A percentile compares a stretch with the other conserved stretches of the same genome.
Conservation (phyloP, 345 rosid species). For the Bretschneidera sinensis region DNA sequence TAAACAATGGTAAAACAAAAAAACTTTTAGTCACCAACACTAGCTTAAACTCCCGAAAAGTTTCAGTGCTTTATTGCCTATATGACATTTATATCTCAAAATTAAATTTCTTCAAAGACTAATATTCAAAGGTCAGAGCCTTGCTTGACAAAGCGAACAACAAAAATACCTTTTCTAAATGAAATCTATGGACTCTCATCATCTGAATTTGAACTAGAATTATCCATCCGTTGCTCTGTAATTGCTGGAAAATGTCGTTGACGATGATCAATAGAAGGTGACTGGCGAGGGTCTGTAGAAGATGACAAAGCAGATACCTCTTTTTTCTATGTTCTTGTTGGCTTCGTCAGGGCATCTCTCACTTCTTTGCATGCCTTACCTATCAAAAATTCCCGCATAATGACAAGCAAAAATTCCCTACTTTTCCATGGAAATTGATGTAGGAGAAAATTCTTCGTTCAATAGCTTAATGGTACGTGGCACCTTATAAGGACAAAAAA, state of each 20-base stretch:
- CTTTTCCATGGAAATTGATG: slow-evolving; percentile 96
- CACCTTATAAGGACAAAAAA: no score
- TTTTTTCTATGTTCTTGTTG: slow-evolving; percentile 42
- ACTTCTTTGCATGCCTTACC: slow-evolving; percentile 86
- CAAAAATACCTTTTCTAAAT: background rate
- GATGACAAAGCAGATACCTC: slow-evolving; percentile 46
- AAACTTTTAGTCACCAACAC: background rate
- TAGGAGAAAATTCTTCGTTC: no score
- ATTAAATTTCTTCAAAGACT: background rate
- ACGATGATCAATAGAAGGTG: slow-evolving; percentile 46
- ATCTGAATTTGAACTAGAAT: slow-evolving; percentile 61
- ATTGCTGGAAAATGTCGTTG: slow-evolving; percentile 73
- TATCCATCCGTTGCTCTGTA: slow-evolving; percentile 44
- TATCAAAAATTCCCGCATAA: slow-evolving; percentile 79
- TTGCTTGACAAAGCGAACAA: no score
- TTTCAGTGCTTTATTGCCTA: no score
- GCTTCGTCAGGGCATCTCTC: slow-evolving; percentile 47
- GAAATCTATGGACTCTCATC: slow-evolving; percentile 27
- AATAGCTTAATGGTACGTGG: no score
- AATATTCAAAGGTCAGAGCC: no score
- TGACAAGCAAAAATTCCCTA: slow-evolving; percentile 71
- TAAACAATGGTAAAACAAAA: no score
- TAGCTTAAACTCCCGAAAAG: background rate
- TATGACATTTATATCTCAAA: no score
- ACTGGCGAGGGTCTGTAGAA: slow-evolving; percentile 36